Evolutionary conservation across 2,329 filamentous ascomycete genomes (phyloP).

Genomic region (Magnaporthales sp.): DNA sequence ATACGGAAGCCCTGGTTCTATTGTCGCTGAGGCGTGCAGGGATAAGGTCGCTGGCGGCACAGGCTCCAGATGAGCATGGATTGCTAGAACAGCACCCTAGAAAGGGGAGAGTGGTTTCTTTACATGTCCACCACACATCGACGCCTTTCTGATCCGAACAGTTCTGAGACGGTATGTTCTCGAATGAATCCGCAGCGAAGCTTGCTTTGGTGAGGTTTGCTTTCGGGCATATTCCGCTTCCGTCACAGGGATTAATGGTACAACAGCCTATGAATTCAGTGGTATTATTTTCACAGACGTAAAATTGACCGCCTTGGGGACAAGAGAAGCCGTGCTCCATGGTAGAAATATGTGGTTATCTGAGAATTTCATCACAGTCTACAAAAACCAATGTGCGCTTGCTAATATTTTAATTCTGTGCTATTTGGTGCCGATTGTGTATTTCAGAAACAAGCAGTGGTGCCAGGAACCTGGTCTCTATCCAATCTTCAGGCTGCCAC

Average conservation of each 20-base stretch:
- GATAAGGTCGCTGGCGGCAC: background rate
- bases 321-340: constrained; percentile 14
- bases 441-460: no score
- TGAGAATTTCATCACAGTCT: no score
- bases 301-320: constrained; percentile 22
- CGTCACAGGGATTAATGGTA: constrained; percentile 15
- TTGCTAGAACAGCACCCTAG: constrained; percentile 28
- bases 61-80: constrained; percentile 17
- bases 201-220: constrained; percentile 17
- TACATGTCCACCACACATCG: constrained; percentile 25
- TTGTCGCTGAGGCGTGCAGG: constrained; percentile 4
- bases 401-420: no score
- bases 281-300: constrained; percentile 23
- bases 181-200: constrained; percentile 18
- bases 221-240: constrained; percentile 23
- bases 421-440: no score
- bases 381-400: no score
- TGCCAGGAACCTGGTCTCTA: no score
- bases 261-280: constrained; percentile 32
- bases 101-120: constrained; percentile 20
- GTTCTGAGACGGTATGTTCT: constrained; percentile 20
- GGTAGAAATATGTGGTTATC: no score
- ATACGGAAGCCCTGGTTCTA: background rate
- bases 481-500: no score
- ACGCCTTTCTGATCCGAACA: constrained; percentile 17